Evolutionary conservation across 2,329 filamentous ascomycete species (phyloP), one percentile per base, ranked within the genome.

Genomic region (Aureobasidium sp.): DNA sequence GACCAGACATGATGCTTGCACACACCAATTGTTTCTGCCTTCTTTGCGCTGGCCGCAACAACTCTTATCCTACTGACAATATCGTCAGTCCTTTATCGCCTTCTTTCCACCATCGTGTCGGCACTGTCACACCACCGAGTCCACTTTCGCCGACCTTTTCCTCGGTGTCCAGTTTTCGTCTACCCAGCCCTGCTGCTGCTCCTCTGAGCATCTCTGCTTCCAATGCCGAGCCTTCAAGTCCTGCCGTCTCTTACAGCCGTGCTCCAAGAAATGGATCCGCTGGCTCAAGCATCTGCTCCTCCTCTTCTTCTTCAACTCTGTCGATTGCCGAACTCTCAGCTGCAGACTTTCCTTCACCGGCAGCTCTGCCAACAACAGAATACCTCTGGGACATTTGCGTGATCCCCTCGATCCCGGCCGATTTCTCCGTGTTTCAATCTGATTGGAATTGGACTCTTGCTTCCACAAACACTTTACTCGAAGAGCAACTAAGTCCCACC

Each of bases 1-100:
- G n/a, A n/a, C n/a, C n/a, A n/a, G n/a, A n/a, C n/a, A n/a, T n/a
- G n/a, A 50, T 50, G 47, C 40, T 16, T 16, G 22, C 25, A 14
- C 47, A 39, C 25, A 32, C 14, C 14, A 32, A 17, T 12, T 50
- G 47, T 40, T 50, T 22, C 14, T 50, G 47, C 47, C 47, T 25
- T 32, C 16, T 30, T 17, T 50, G 47, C 47, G 47, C 47, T 50
- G 47, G 47, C n/a, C 47, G 47, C 47, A 30, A 50, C 35, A 16
- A 24, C 3, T 32, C 35, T n/a, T 14, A 10, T n/a, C 8, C 27
- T 7, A 8, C 2, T 24, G 22, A 24, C 17, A 16, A 7, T 21
- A 2, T n/a, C 12, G 47, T 50, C 35, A 50, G 47, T 40, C 47
- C 47, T 7, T 19, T 50, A 2, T 40, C 47, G 16, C 16, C 19